Evolutionary conservation across 2,329 filamentous ascomycete genomes (phyloP).

Genomic region (Hypoxylon sp.): DNA sequence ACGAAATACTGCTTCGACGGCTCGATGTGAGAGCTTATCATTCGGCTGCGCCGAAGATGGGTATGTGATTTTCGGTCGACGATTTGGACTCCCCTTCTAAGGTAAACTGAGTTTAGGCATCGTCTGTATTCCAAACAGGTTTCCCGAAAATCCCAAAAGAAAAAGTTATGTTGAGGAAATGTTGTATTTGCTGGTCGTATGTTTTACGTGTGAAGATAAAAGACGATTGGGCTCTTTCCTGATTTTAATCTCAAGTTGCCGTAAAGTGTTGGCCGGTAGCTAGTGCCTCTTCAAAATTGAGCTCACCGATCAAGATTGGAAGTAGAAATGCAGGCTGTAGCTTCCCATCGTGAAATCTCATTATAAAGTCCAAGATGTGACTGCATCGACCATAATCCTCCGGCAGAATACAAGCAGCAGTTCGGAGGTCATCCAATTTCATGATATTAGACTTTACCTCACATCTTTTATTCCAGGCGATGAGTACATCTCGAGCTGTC

Average conservation of each 20-base stretch:
- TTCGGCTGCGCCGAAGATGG: conserved; percentile 44
- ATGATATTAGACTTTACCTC: conserved; percentile 50
- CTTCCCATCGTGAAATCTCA: conserved; percentile 11
- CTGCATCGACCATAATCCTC: background rate
- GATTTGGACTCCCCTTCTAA: conserved; percentile 61
- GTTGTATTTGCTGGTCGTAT: conserved; percentile 45
- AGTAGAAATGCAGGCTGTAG: background rate
- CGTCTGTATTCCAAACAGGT: conserved; percentile 59
- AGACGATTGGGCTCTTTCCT: conserved; percentile 39
- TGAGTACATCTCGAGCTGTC: conserved; percentile 87
- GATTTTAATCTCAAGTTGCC: conserved; percentile 4
- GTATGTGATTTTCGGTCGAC: conserved; percentile 56
- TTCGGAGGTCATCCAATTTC: background rate
- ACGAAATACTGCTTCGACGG: conserved; percentile 54
- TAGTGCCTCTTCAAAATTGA: conserved; percentile 1
- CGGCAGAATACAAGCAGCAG: too few species aligned
- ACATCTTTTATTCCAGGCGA: conserved; percentile 86
- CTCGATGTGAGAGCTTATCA: conserved; percentile 49
- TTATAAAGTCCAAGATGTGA: background rate
- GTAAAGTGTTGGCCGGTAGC: conserved; percentile 9
- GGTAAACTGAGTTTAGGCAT: conserved; percentile 62
- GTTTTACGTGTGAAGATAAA: conserved; percentile 34
- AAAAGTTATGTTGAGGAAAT: conserved; percentile 52
- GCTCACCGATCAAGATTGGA: background rate
- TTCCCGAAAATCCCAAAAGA: conserved; percentile 52